phyloP scores from a whole-genome alignment of 495 filamentous ascomycete genomes.

The Xylaria intraflava region DNA sequence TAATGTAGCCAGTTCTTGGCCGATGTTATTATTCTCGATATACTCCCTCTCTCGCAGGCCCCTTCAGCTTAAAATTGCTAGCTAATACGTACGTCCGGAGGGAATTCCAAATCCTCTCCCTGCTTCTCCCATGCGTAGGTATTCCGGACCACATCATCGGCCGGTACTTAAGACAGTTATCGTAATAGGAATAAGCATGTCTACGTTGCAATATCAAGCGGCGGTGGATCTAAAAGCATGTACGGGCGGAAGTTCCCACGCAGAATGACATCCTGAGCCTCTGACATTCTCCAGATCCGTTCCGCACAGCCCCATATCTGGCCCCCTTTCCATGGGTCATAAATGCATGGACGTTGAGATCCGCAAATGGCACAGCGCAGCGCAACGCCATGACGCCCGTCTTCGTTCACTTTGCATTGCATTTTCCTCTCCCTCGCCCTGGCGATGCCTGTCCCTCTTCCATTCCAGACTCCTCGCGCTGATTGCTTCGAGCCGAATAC shows the following conservation, averaged over 20 bases:
- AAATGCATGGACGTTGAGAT: constrained; percentile 6
- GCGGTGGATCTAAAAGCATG: not conserved
- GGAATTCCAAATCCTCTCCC: not conserved
- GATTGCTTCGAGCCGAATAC: no score
- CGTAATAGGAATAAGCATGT: not conserved
- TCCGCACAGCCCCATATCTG: not conserved
- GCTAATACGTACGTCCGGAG: no score
- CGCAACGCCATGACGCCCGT: not conserved
- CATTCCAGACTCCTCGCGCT: no score
- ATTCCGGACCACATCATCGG: not conserved
- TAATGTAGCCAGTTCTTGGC: no score
- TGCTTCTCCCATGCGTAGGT: not conserved
- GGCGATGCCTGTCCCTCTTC: no score
- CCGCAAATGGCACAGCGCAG: constrained; percentile 1
- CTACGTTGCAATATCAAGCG: not conserved
- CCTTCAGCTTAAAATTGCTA: no score
- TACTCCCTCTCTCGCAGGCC: no score
- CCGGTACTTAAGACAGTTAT: not conserved
- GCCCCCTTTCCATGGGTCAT: not conserved
- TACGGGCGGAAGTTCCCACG: not conserved
- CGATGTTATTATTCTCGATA: no score
- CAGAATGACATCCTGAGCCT: no score
- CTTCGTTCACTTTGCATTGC: not conserved
- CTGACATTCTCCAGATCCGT: not conserved
- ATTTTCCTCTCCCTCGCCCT: not conserved